These are phyloP conservation scores for Talaromyces atroroseus DNA, from an alignment of 2,329 filamentous ascomycete genomes.

Conservation along the genomic window DNA sequence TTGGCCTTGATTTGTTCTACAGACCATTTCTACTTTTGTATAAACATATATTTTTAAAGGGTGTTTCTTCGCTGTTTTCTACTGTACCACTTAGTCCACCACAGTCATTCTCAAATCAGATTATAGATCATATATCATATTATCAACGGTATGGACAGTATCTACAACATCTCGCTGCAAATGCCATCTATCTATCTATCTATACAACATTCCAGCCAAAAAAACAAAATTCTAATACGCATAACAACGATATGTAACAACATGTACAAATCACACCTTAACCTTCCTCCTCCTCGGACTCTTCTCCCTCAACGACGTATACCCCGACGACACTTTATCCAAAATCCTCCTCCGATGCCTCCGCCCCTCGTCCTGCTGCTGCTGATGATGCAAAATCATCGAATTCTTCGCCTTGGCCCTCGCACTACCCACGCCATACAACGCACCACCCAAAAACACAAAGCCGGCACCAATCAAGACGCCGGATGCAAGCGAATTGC, in stretches of 20 bases:
- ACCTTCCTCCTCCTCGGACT: slow-evolving; percentile 9
- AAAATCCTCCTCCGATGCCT: neutral
- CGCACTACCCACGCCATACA: slow-evolving; percentile 72
- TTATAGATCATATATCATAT: too few species aligned
- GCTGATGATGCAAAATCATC: neutral
- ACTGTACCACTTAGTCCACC: neutral
- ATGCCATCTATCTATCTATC: neutral
- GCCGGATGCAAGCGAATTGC: slow-evolving; percentile 69
- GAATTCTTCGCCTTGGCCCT: slow-evolving; percentile 23
- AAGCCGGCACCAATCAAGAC: slow-evolving; percentile 76
- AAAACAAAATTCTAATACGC: neutral
- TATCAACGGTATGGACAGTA: too few species aligned
- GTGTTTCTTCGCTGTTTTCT: slow-evolving; percentile 1
- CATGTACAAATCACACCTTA: neutral
- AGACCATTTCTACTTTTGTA: slow-evolving; percentile 7
- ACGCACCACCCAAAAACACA: slow-evolving; percentile 83
- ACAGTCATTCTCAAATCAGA: neutral
- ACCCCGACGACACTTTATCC: neutral
- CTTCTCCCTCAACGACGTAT: slow-evolving; percentile 8
- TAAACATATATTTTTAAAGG: neutral
- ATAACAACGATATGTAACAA: too few species aligned
- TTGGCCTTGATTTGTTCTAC: too few species aligned
- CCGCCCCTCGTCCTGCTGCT: slow-evolving; percentile 6
- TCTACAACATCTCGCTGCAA: neutral
- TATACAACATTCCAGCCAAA: neutral